Conservation (phyloP, 1,284 basidiomycete species). For the Fistulina hepatica region DNA sequence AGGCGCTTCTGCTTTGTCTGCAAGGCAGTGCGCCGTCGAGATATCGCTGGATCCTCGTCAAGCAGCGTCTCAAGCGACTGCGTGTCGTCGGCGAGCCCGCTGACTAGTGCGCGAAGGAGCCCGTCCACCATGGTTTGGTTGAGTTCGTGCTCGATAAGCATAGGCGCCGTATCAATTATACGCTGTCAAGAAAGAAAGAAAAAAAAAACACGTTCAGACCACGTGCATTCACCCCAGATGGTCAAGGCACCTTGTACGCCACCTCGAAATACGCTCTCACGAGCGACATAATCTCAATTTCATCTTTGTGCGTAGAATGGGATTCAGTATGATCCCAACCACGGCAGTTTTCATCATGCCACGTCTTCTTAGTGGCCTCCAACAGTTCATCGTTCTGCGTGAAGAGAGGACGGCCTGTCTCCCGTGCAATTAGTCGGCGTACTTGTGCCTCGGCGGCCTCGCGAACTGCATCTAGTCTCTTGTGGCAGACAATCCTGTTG, state of each 20-base stretch:
- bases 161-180: constrained; percentile 41
- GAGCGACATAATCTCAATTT: constrained; percentile 37
- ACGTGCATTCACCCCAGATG: background rate
- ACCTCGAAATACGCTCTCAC: constrained; percentile 44
- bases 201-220: background rate
- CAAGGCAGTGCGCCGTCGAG: no score
- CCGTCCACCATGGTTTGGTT: constrained; percentile 28
- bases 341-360: constrained; percentile 13
- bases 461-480: constrained; percentile 11
- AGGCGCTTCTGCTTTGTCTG: no score
- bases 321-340: background rate
- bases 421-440: constrained; percentile 17
- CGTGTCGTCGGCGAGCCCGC: constrained; percentile 21
- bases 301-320: constrained; percentile 23
- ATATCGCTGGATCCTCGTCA: no score
- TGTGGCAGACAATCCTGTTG: constrained; percentile 4
- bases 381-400: constrained; percentile 19
- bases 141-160: constrained; percentile 39
- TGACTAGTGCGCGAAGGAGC: constrained; percentile 32
- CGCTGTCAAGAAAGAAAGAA: constrained; percentile 28
- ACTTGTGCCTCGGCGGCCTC: constrained; percentile 12
- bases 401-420: constrained; percentile 16
- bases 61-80: constrained; percentile 27
- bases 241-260: constrained; percentile 33
- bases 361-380: constrained; percentile 11